Evolutionary conservation across 345 rosid genomes (phyloP).

Genomic region (Cardamine resedifolia): DNA sequence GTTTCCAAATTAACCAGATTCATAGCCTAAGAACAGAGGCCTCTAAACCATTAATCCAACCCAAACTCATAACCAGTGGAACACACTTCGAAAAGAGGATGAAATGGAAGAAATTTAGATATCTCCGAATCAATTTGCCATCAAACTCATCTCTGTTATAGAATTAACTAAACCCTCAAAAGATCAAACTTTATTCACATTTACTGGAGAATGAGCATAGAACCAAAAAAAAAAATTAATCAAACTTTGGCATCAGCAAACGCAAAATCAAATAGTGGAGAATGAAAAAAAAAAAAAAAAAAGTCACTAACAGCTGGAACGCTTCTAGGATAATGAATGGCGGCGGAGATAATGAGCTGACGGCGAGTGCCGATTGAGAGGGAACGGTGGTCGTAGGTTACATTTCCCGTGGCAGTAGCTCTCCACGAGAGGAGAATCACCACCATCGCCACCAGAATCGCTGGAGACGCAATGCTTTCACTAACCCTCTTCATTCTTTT

Average conservation of each 20-base stretch:
- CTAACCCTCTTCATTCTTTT: conserved; percentile 22
- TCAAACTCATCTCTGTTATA: background rate
- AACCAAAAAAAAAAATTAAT: conserved; percentile 16
- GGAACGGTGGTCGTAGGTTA: conserved; percentile 61
- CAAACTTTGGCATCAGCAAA: conserved; percentile 14
- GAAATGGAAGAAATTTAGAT: background rate
- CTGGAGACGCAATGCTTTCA: conserved; percentile 17
- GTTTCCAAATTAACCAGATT: background rate
- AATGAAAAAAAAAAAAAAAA: background rate
- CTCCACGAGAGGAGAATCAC: conserved; percentile 28
- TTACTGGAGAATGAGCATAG: background rate
- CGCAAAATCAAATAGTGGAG: background rate
- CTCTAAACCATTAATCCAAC: background rate
- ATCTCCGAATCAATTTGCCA: background rate
- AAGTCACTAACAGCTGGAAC: conserved; percentile 56
- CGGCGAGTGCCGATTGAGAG: conserved; percentile 56
- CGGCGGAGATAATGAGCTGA: conserved; percentile 68
- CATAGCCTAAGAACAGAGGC: background rate
- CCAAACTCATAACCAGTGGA: background rate
- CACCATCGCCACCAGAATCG: conserved; percentile 10
- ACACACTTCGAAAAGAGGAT: background rate
- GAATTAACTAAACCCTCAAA: background rate
- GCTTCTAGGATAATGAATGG: conserved; percentile 77
- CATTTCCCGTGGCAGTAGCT: conserved; percentile 41
- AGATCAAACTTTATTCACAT: conserved; percentile 23